These are phyloP conservation scores for Ochetophila trinervis DNA, from an alignment of 306 rosid genomes.

Conservation along the genomic window DNA sequence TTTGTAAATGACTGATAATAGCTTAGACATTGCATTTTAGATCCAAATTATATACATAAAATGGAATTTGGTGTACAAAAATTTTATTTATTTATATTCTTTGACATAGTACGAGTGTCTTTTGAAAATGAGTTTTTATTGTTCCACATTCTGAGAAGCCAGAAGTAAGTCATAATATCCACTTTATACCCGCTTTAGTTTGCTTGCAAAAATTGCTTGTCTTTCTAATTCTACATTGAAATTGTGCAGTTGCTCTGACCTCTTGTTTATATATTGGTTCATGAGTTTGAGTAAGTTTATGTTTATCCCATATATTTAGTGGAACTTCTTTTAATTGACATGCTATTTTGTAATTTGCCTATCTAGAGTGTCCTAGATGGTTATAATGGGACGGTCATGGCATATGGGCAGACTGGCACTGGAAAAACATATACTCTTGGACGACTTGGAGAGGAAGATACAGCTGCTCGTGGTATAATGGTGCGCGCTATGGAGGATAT, in stretches of 20 bases:
- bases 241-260: too few species aligned
- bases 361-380: slow-evolving; percentile 91
- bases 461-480: slow-evolving; percentile 99
- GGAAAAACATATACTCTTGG: slow-evolving; percentile 98
- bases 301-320: not conserved
- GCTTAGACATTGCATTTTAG: too few species aligned
- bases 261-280: not conserved
- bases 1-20: not conserved
- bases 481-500: slow-evolving; percentile 99
- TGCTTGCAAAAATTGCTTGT: too few species aligned
- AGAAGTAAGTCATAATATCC: too few species aligned
- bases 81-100: too few species aligned
- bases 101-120: too few species aligned
- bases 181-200: too few species aligned
- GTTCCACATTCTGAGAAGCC: too few species aligned
- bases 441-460: slow-evolving; percentile 95
- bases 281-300: not conserved
- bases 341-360: slow-evolving; percentile 31
- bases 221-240: too few species aligned
- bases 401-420: slow-evolving; percentile 98
- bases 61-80: too few species aligned
- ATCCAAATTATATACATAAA: too few species aligned
- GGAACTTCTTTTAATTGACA: slow-evolving; percentile 27
- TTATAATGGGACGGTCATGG: slow-evolving; percentile 97
- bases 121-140: too few species aligned